phyloP scores from a whole-genome alignment of 441 rosid genomes.

The Gossypium lobatum region DNA sequence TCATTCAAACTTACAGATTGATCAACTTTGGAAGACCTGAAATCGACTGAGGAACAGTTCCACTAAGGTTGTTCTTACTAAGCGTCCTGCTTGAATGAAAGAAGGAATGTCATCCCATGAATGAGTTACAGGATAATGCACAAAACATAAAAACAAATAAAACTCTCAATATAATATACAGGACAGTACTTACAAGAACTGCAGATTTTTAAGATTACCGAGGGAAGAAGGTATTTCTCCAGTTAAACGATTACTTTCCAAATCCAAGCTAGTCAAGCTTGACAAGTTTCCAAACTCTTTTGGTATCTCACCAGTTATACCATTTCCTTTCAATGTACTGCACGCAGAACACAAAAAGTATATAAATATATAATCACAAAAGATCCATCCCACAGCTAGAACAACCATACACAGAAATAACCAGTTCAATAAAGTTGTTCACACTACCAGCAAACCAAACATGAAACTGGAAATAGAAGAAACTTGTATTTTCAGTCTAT shows the following conservation, averaged over 20 bases:
- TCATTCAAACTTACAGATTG: conserved; percentile 51
- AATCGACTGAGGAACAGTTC: conserved; percentile 69
- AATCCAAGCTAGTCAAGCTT: conserved; percentile 74
- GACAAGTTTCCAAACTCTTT: conserved; percentile 74
- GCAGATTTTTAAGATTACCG: conserved; percentile 76
- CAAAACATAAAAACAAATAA: conserved; percentile 7
- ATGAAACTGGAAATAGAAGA: not conserved
- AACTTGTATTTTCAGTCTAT: not conserved
- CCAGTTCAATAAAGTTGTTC: not conserved
- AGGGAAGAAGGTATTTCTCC: conserved; percentile 78
- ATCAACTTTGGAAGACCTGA: conserved; percentile 53
- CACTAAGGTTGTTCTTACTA: conserved; percentile 77
- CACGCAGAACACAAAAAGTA: conserved; percentile 2
- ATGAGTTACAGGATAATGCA: not conserved
- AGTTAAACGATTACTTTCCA: conserved; percentile 66
- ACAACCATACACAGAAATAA: not conserved
- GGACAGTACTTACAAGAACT: conserved; percentile 66
- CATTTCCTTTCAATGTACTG: conserved; percentile 86
- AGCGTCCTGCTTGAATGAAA: conserved; percentile 50
- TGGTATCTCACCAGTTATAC: conserved; percentile 77
- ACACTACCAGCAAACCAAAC: not conserved
- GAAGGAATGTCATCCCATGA: conserved; percentile 2
- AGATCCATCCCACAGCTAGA: not conserved
- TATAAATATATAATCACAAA: not conserved
- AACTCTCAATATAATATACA: conserved; percentile 9